phyloP scores from a whole-genome alignment of 495 filamentous ascomycete species.

The Cairneyella variabilis region DNA sequence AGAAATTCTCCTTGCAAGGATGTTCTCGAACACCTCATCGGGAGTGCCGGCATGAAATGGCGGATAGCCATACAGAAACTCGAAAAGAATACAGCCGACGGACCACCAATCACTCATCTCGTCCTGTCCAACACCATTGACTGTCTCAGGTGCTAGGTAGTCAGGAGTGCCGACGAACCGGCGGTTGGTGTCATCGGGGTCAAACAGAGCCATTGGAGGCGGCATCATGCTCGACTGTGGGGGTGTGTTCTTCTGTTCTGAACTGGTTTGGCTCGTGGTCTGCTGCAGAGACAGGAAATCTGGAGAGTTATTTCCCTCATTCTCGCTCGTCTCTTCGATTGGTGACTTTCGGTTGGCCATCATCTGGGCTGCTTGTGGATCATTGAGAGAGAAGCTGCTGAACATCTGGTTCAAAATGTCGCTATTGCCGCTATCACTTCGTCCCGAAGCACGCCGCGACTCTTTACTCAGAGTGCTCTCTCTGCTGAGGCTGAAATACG shows the following conservation, averaged over 20 bases:
- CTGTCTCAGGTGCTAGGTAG: conserved; percentile 95
- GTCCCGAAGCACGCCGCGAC: conserved; percentile 76
- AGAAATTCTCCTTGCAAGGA: conserved; percentile 79
- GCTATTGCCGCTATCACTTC: conserved; percentile 88
- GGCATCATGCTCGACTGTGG: conserved; percentile 81
- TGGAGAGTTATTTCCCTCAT: conserved; percentile 61
- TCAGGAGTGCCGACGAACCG: conserved; percentile 96
- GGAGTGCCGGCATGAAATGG: conserved; percentile 91
- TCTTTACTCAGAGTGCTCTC: conserved; percentile 67
- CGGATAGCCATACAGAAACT: conserved; percentile 88
- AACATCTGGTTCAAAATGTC: conserved; percentile 84
- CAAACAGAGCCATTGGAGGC: conserved; percentile 92
- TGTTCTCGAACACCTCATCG: conserved; percentile 95
- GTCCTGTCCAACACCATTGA: conserved; percentile 90
- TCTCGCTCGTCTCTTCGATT: conserved; percentile 64
- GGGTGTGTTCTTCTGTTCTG: conserved; percentile 48
- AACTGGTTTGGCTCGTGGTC: conserved; percentile 52
- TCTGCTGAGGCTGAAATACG: conserved; percentile 81
- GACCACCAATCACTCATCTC: conserved; percentile 99
- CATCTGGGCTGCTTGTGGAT: conserved; percentile 34
- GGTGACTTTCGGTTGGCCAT: conserved; percentile 41
- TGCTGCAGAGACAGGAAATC: conserved; percentile 62
- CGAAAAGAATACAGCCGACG: conserved; percentile 93
- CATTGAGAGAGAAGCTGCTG: conserved; percentile 74
- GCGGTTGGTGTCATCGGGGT: conserved; percentile 88